Evolutionary conservation across 1,284 basidiomycete genomes (phyloP).

Genomic region (Cystobasidiaceae sp.): DNA sequence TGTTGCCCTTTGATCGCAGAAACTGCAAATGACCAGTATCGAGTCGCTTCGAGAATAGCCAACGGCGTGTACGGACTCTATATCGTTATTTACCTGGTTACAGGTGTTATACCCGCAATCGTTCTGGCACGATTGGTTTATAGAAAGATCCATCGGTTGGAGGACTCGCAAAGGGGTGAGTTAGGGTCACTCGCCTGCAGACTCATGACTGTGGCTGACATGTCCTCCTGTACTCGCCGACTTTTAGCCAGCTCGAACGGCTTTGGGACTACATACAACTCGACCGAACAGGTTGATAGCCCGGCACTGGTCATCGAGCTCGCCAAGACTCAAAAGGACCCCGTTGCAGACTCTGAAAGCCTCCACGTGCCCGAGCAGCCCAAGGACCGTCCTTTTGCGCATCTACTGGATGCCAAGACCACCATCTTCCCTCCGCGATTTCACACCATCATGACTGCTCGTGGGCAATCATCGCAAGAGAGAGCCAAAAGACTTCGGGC

Average conservation of each 20-base stretch:
- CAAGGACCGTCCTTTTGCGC: neutral
- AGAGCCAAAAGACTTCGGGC: neutral
- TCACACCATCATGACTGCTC: neutral
- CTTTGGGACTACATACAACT: neutral
- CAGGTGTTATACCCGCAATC: neutral
- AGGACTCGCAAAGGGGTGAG: neutral
- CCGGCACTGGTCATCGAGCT: neutral
- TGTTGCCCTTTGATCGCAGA: too few relatives aligned
- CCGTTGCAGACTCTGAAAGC: neutral
- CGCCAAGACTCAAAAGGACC: neutral
- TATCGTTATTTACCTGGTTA: neutral
- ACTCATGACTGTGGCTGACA: neutral
- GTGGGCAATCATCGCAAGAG: neutral
- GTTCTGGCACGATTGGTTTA: neutral
- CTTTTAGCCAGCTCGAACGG: neutral
- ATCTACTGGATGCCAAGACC: neutral
- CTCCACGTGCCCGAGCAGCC: neutral
- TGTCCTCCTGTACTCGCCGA: neutral
- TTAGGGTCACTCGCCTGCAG: neutral
- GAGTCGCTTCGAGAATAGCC: neutral
- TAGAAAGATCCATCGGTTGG: slow-evolving; percentile 2
- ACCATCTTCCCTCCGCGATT: neutral
- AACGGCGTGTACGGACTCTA: neutral
- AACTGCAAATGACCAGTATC: neutral
- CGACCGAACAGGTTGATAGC: neutral